Base-by-base conservation (phyloP, 768 basidiomycete genomes). In the Phylloporus arenicola region DNA sequence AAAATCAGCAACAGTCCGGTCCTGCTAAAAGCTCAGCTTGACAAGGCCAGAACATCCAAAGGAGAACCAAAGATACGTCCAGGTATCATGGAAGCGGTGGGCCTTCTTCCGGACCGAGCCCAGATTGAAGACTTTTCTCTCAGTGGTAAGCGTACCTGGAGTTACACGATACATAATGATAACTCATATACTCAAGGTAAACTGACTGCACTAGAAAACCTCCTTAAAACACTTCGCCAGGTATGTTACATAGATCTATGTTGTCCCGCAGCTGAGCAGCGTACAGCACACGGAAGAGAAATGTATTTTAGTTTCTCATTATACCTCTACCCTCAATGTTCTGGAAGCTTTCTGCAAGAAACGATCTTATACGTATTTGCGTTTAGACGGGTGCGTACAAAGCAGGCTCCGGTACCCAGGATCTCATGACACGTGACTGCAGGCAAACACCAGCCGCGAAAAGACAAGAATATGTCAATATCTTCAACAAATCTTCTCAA, bases 251-350 rank as follows among this genome's bases (percentile, higher is more conserved):
- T 49, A 25, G 11, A 27, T 31, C 4, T 31, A n/a, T n/a, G 20
- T 47, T 17, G 24, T 35, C 30, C 22, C 40, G 24, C 45, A 40
- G 33, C 47, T 55, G 37, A 58, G 8, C 17, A 19, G 39, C 13
- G 24, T 50, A 45, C 43, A 90, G 84, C 71, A 74, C 31, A 92
- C 90, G 0, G 83, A 88, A 35, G 95, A 99, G 70, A 99, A 99
- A 78, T 88, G 92, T 59, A 87, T 97, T 30, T 70, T 99, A 37
- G 90, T 95, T 30, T 97, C 93, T n/a, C 94, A 98, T 64, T 99
- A 88, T 61, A 98, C 94, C 0, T 86, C 88, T 5, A 96, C 94
- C 2, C 81, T 99, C 47, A 89, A 97, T 61, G 81, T 99, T 49
- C 73, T 99, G 27, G 92, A 97, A 70, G 81, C 81, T 3, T 88